Conservation (phyloP, 2,329 filamentous ascomycete species). For the Annulohypoxylon truncatum region DNA sequence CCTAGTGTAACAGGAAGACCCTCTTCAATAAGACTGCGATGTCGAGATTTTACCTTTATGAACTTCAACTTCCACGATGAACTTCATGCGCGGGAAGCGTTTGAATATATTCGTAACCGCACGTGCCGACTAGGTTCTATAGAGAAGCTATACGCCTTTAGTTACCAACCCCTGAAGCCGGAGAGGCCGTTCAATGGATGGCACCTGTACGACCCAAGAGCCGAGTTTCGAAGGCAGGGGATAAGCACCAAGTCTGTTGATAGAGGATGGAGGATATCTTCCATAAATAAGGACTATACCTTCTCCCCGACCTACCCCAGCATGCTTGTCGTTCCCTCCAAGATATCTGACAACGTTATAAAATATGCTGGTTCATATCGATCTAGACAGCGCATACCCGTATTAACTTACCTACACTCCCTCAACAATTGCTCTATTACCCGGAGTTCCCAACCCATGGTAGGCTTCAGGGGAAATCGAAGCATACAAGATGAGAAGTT, state of each 20-base stretch:
- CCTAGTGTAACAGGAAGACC: constrained; percentile 75
- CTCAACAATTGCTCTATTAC: constrained; percentile 98
- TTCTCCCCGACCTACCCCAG: constrained; percentile 95
- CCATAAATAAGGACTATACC: constrained; percentile 87
- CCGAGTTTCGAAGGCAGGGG: constrained; percentile 88
- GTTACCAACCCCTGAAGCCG: constrained; percentile 77
- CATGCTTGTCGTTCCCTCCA: constrained; percentile 83
- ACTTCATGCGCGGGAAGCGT: constrained; percentile 81
- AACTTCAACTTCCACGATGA: constrained; percentile 88
- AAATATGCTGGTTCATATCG: constrained; percentile 93
- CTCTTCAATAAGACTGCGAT: constrained; percentile 86
- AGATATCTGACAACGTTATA: constrained; percentile 95
- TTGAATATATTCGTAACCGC: constrained; percentile 83
- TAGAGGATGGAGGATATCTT: constrained; percentile 87
- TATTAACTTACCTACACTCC: constrained; percentile 92
- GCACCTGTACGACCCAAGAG: constrained; percentile 84
- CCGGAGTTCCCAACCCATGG: constrained; percentile 89
- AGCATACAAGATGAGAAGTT: constrained; percentile 97
- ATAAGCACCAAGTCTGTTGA: constrained; percentile 83
- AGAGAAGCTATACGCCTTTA: constrained; percentile 92
- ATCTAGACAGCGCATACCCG: constrained; percentile 88
- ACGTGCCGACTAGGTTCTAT: constrained; percentile 86
- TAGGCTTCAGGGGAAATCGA: constrained; percentile 86
- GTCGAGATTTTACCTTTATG: constrained; percentile 93
- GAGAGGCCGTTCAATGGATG: constrained; percentile 84